These are phyloP conservation scores for Moelleriella libera DNA, from an alignment of 2,329 filamentous ascomycete species.

Conservation along the genomic window DNA sequence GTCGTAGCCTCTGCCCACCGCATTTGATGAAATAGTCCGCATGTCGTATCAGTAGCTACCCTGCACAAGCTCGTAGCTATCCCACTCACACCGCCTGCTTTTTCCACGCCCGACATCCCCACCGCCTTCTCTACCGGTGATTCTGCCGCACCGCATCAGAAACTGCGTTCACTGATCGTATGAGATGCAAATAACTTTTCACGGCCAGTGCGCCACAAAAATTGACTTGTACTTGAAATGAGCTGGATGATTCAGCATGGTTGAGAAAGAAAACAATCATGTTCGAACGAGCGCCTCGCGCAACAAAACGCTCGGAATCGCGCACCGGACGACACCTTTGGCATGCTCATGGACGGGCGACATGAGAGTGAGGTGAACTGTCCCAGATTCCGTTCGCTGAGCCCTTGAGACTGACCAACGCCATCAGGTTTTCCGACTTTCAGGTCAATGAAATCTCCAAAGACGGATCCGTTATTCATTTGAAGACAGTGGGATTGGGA, in stretches of 20 bases:
- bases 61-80: too few species aligned
- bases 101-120: not conserved
- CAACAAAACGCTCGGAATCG: conserved; percentile 22
- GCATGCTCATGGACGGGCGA: conserved; percentile 23
- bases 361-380: conserved; percentile 20
- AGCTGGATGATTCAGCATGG: too few species aligned
- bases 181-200: too few species aligned
- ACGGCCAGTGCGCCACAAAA: not conserved
- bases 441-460: conserved; percentile 78
- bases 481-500: conserved; percentile 33
- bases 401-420: not conserved
- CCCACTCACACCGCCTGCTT: not conserved
- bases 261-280: conserved; percentile 15
- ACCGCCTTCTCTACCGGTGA: not conserved
- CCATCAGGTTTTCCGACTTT: conserved; percentile 72
- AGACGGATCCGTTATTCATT: conserved; percentile 61
- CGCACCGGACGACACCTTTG: conserved; percentile 23
- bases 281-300: conserved; percentile 17
- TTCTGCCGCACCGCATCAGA: not conserved
- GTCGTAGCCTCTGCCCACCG: too few species aligned
- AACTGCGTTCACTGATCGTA: not conserved
- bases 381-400: too few species aligned
- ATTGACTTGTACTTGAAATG: too few species aligned
- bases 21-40: too few species aligned
- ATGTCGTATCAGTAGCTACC: too few species aligned